Evolutionary conservation across 441 rosid genomes (phyloP), one percentile per base, ranked within the genome.

Genomic region (Adansonia madagascariensis): DNA sequence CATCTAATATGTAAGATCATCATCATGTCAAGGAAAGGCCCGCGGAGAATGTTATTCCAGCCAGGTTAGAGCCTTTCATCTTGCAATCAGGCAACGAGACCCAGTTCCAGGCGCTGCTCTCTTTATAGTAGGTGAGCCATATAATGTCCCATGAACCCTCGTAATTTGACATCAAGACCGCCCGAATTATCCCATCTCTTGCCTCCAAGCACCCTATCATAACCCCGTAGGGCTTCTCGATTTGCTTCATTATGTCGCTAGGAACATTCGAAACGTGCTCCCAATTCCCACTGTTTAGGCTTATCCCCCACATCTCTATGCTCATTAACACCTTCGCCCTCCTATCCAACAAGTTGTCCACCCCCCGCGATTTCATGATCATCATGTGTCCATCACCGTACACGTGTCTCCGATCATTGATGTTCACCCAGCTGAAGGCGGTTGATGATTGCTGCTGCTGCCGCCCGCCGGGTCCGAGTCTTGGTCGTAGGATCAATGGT

Each of bases 141-240:
- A 85, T 82, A 2, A 90, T 85, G 78, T 90, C 83, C 92, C 96
- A 91, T 9, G 70, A 64, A 1, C 90, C 88, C n/a, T 88, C 91
- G 6, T 56, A 82, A 62, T 86, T 89, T 3, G 90, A 83, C 88
- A 91, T 70, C 47, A 93, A 72, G 22, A 82, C 91, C n/a, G 77
- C 82, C 81, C 92, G 87, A 56, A 91, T 80, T 7, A 71, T 82
- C 15, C 87, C 86, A 0, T 77, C 67, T 69, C 86, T 84, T 65
- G 80, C 85, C 86, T 91, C 92, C 72, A 90, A 81, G 75, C 93
- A 90, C 39, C 94, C 93, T 89, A 85, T 88, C 85, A 89, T 81
- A 1, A 84, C 93, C 65, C 88, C 87, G 44, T 84, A 85, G 0
- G 86, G 84, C 78, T 85, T 84, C 68, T 61, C 83, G 0, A 88